phyloP scores from a whole-genome alignment of 1,284 basidiomycete species.

The Entoloma clypeatum region DNA sequence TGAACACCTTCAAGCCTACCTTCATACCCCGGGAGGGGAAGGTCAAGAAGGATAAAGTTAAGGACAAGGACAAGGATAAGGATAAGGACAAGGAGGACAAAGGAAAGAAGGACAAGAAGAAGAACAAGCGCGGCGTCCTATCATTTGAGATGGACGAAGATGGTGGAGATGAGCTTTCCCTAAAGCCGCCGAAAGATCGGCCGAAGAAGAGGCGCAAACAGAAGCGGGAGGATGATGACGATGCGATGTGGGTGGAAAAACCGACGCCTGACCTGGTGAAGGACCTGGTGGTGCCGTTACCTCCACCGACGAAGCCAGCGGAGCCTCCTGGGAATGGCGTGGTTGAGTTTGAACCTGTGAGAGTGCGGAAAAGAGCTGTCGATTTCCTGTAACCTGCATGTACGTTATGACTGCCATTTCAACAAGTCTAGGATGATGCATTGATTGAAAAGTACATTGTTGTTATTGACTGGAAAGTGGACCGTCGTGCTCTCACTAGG shows the following conservation, averaged over 20 bases:
- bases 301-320: conserved; percentile 1
- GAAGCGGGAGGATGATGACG: conserved; percentile 46
- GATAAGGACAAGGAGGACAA: conserved; percentile 41
- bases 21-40: conserved; percentile 65
- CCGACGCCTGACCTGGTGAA: conserved; percentile 43
- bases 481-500: too few relatives aligned
- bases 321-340: conserved; percentile 8
- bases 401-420: too few relatives aligned
- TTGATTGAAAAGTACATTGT: too few relatives aligned
- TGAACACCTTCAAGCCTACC: conserved; percentile 72
- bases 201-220: conserved; percentile 45
- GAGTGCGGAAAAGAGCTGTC: conserved; percentile 58
- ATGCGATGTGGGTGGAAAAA: conserved; percentile 63
- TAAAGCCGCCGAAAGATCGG: conserved; percentile 37
- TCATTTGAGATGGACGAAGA: conserved; percentile 71
- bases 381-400: conserved; percentile 61
- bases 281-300: conserved; percentile 9
- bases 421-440: too few relatives aligned
- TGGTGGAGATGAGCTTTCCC: conserved; percentile 36
- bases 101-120: conserved; percentile 42
- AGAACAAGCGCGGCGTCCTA: conserved; percentile 45
- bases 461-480: too few relatives aligned
- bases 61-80: conserved; percentile 38
- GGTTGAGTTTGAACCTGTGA: conserved; percentile 21
- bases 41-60: conserved; percentile 34